These are phyloP conservation scores for Cystobasidiaceae sp. DNA, from an alignment of 1,284 basidiomycete genomes.

Conservation along the genomic window DNA sequence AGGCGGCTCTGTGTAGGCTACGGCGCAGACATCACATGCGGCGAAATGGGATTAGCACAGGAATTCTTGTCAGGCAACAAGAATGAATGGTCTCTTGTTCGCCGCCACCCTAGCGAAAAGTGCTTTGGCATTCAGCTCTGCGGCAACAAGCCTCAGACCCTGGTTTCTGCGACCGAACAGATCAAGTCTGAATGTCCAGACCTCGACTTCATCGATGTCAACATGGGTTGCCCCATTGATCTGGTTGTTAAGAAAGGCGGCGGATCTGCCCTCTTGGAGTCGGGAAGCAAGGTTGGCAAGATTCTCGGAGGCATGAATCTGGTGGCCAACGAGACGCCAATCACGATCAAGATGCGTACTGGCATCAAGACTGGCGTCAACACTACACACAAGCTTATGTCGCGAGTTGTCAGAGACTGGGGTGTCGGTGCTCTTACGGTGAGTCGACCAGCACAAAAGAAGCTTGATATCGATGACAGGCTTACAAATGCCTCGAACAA, in stretches of 20 bases:
- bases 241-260: constrained; percentile 70
- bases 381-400: constrained; percentile 87
- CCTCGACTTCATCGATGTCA: constrained; percentile 73
- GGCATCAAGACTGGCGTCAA: constrained; percentile 82
- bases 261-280: constrained; percentile 65
- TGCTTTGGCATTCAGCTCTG: constrained; percentile 83
- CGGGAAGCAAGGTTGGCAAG: constrained; percentile 72
- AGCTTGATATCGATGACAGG: too few relatives aligned
- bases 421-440: constrained; percentile 74
- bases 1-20: constrained; percentile 77
- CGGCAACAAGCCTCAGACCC: constrained; percentile 66
- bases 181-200: constrained; percentile 61
- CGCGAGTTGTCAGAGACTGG: constrained; percentile 61
- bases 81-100: constrained; percentile 84
- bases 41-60: constrained; percentile 63
- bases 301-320: constrained; percentile 87
- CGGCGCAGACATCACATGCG: constrained; percentile 87
- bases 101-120: constrained; percentile 77
- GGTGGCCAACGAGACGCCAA: constrained; percentile 82
- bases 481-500: too few relatives aligned
- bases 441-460: constrained; percentile 38
- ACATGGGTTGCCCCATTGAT: constrained; percentile 96
- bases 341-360: constrained; percentile 92
- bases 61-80: constrained; percentile 62
- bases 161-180: constrained; percentile 79